Percentiles rank a stretch among this genome's conserved stretches.
Evolutionary conservation across 2,329 filamentous ascomycete species (phyloP).

Genomic region (Truncatella angustata): DNA sequence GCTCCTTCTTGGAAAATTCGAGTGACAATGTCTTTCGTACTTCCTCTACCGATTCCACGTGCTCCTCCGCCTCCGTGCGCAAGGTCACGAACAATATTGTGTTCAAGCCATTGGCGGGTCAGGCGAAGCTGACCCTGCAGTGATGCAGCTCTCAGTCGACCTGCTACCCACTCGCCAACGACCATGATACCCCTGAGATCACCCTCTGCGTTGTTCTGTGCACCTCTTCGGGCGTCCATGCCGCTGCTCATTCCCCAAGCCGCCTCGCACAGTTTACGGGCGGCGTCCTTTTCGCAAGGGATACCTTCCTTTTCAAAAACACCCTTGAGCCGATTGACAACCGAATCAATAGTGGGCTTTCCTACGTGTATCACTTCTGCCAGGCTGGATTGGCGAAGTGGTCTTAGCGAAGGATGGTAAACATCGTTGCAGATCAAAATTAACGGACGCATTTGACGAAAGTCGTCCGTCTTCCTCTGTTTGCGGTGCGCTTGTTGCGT

Average conservation of each 20-base stretch:
- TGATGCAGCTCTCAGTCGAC: constrained; percentile 57
- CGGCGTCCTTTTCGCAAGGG: constrained; percentile 82
- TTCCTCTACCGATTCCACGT: constrained; percentile 69
- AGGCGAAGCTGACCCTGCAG: constrained; percentile 46
- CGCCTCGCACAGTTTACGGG: constrained; percentile 78
- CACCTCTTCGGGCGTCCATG: constrained; percentile 66
- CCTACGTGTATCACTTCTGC: constrained; percentile 92
- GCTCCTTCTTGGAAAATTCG: constrained; percentile 79
- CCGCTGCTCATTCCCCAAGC: constrained; percentile 76
- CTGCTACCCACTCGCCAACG: constrained; percentile 81
- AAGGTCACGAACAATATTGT: constrained; percentile 66
- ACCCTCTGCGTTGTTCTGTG: constrained; percentile 66
- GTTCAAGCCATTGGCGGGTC: constrained; percentile 75
- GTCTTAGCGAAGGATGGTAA: constrained; percentile 85
- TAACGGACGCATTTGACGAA: constrained; percentile 81
- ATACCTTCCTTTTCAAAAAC: constrained; percentile 91
- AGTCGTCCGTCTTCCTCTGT: constrained; percentile 75
- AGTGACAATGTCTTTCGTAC: constrained; percentile 70
- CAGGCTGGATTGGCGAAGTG: constrained; percentile 77
- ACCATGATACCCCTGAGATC: constrained; percentile 84
- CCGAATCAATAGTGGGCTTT: constrained; percentile 82
- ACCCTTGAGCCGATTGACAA: constrained; percentile 74
- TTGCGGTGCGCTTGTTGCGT: constrained; percentile 41
- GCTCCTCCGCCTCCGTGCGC: constrained; percentile 69
- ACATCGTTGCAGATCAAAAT: constrained; percentile 97